A percentile compares a stretch with the other conserved stretches of the same genome.
Evolutionary conservation across 768 basidiomycete genomes (phyloP).

Genomic region (Aureoboletus auriporus): DNA sequence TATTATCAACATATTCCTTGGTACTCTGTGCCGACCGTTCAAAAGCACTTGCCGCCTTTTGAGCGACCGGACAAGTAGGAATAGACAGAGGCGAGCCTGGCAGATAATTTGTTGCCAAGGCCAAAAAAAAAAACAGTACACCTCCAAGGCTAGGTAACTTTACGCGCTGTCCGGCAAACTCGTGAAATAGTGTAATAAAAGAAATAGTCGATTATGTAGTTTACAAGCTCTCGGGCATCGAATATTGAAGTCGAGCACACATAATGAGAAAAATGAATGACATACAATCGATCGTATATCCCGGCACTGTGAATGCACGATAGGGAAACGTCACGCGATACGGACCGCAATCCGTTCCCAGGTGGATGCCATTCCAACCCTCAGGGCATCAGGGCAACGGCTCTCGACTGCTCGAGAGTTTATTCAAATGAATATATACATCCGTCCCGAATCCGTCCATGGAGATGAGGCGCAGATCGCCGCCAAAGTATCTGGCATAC

Average conservation of each 20-base stretch:
- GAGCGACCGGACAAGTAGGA: no score
- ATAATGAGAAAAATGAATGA: neutral
- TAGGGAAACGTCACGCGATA: no score
- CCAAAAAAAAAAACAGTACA: no score
- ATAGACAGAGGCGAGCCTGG: no score
- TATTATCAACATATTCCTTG: no score
- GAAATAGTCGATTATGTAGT: slow-evolving; percentile 1
- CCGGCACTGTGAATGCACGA: no score
- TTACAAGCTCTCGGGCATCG: neutral
- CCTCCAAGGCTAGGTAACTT: neutral
- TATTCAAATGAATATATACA: slow-evolving; percentile 89
- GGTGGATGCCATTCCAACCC: neutral
- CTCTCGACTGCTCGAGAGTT: slow-evolving; percentile 54
- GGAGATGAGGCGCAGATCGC: slow-evolving; percentile 87
- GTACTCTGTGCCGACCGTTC: no score
- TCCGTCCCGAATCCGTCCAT: slow-evolving; percentile 99
- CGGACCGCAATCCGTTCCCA: no score
- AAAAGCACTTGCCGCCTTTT: no score
- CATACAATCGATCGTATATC: neutral
- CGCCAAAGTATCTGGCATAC: slow-evolving; percentile 96
- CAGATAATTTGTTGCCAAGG: no score
- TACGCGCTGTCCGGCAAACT: neutral
- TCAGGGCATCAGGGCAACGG: slow-evolving; percentile 17
- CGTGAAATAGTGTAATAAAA: slow-evolving; percentile 1
- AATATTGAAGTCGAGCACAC: neutral